These are phyloP conservation scores for Mariannaea sp. DNA, from an alignment of 2,329 filamentous ascomycete genomes.

Conservation along the genomic window DNA sequence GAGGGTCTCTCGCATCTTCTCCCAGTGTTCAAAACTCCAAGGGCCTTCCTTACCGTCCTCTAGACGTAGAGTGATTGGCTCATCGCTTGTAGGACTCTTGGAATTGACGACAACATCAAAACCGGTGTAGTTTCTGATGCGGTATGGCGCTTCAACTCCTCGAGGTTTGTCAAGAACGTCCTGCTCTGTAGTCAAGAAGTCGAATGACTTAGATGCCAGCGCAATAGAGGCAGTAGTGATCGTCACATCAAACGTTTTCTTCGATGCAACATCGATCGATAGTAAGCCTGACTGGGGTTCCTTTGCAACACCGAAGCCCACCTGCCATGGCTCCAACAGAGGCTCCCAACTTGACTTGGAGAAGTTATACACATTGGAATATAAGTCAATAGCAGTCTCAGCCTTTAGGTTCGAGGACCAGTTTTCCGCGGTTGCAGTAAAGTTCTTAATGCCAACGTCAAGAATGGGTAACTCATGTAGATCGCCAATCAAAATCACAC, in stretches of 20 bases:
- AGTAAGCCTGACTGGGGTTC: slow-evolving; percentile 76
- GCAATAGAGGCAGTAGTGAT: slow-evolving; percentile 93
- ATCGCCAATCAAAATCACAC: slow-evolving; percentile 93
- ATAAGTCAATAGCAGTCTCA: slow-evolving; percentile 89
- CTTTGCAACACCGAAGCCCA: slow-evolving; percentile 87
- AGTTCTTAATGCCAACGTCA: slow-evolving; percentile 90
- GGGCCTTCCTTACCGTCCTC: slow-evolving; percentile 88
- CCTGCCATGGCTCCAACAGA: slow-evolving; percentile 91
- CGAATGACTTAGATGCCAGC: slow-evolving; percentile 87
- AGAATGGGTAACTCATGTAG: slow-evolving; percentile 93
- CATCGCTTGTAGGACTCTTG: slow-evolving; percentile 67
- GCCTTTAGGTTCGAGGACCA: slow-evolving; percentile 90
- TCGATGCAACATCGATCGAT: slow-evolving; percentile 83
- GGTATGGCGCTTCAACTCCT: slow-evolving; percentile 88
- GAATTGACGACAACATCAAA: slow-evolving; percentile 87
- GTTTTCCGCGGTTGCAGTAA: slow-evolving; percentile 81
- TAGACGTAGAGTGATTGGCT: slow-evolving; percentile 74
- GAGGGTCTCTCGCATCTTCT: slow-evolving; percentile 92
- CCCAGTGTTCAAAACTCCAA: slow-evolving; percentile 97
- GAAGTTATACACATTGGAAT: slow-evolving; percentile 98
- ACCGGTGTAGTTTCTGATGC: slow-evolving; percentile 93
- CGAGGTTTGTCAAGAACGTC: slow-evolving; percentile 93
- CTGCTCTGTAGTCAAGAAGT: slow-evolving; percentile 82
- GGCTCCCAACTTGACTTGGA: slow-evolving; percentile 99
- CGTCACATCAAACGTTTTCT: slow-evolving; percentile 89